Conservation (phyloP, 2,329 filamentous ascomycete species). For the Beauveria asiatica region DNA sequence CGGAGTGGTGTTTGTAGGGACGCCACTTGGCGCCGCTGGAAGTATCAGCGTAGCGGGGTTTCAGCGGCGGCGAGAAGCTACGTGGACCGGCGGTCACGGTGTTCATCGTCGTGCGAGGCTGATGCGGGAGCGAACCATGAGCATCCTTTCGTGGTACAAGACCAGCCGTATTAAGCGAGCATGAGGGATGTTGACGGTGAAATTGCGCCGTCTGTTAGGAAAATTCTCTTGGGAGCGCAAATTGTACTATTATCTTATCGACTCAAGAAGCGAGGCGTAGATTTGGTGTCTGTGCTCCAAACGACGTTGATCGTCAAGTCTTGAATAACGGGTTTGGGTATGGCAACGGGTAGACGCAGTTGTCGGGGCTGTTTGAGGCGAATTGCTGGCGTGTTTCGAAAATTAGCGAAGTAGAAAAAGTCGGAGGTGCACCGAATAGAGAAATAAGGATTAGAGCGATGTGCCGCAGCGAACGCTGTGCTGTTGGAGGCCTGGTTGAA, state of each 20-base stretch:
- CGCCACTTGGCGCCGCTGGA: neutral
- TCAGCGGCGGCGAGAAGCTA: conserved; percentile 9
- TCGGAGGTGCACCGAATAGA: neutral
- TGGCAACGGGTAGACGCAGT: neutral
- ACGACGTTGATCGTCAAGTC: neutral
- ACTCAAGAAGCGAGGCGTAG: neutral
- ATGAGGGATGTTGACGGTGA: neutral
- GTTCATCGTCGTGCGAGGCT: conserved; percentile 4
- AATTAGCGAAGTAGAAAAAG: neutral
- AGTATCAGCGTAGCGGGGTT: neutral
- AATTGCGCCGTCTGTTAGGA: neutral
- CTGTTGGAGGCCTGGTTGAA: neutral
- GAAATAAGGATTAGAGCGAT: neutral
- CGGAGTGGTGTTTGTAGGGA: neutral
- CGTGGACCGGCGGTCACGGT: neutral
- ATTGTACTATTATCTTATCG: neutral
- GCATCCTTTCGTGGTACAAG: conserved; percentile 4
- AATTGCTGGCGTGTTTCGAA: neutral
- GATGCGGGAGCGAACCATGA: neutral
- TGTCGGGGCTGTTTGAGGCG: neutral
- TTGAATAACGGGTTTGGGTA: neutral
- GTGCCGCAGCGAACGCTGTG: neutral
- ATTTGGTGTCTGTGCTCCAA: neutral
- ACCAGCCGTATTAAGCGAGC: neutral
- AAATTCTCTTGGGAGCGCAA: neutral